Evolutionary conservation across 306 rosid species (phyloP), one percentile per base, ranked within the genome.

Genomic region (Vicia villosa): DNA sequence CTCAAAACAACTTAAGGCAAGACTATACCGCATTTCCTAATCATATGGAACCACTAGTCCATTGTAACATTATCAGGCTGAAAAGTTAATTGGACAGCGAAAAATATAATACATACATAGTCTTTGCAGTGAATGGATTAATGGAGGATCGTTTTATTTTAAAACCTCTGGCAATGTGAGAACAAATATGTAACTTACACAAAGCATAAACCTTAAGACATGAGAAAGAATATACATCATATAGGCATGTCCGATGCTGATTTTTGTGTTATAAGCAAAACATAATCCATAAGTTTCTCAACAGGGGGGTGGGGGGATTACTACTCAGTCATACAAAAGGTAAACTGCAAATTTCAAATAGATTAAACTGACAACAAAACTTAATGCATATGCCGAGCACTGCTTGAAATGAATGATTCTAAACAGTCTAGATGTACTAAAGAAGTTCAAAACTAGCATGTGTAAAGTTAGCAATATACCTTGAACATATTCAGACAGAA

Each of bases 371-470:
- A 42, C 24, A 20, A 42, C 16, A 20, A 43, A 3, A 34, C 50
- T 26, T 30, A 5, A 26, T 12, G 45, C 45, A 34, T 30, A n/a
- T 34, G 17, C 12, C 9, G 8, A 49, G 26, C 30, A 47, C 34
- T 46, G 55, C 65, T 46, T 46, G 46, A 58, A 63, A 57, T 38
- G 66, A 70, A 66, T 40, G 60, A 74, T 63, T 63, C 38, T 36
- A 12, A 54, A 49, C 46, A 64, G 21, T 38, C 34, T 57, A 47
- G 43, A 9, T 59, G 45, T 36, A 34, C 9, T 26, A 34, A 59
- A 34, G 43, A 68, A 43, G 17, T 69, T 72, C 59, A 70, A 14
- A 59, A 72, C 49, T 80, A 71, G 42, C 6, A 74, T 21, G 52
- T 36, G 15, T 1, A 6, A n/a, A n/a, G n/a, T n/a, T n/a, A n/a